Percentiles rank a stretch among this genome's conserved stretches.
Conservation (phyloP, 495 filamentous ascomycete genomes). For the Sphaerosporella brunnea region DNA sequence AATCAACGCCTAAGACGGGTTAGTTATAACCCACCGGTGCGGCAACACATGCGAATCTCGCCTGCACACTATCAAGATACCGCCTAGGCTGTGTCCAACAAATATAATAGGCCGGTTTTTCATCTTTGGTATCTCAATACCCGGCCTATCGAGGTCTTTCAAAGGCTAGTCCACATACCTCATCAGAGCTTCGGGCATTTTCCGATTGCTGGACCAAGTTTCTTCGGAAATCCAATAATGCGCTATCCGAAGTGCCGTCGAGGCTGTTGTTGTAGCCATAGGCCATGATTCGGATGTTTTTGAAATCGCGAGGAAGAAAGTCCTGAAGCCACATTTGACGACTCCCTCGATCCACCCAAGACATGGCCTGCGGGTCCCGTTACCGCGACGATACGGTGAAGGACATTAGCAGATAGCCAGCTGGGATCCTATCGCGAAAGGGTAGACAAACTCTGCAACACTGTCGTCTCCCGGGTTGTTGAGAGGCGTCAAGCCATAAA, state of each 20-base stretch:
- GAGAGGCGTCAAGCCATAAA: conserved; percentile 7
- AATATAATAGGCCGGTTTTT: conserved; percentile 25
- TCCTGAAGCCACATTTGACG: conserved; percentile 27
- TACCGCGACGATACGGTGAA: conserved; percentile 24
- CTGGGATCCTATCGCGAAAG: neutral
- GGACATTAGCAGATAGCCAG: neutral
- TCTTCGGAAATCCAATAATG: conserved; percentile 19
- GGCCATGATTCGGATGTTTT: conserved; percentile 20
- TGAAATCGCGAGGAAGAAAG: conserved; percentile 22
- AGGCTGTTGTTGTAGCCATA: conserved; percentile 27
- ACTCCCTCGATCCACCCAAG: conserved; percentile 22
- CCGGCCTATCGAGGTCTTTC: neutral
- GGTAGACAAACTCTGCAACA: conserved; percentile 6
- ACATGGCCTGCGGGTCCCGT: conserved; percentile 20
- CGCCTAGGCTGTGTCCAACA: conserved; percentile 27
- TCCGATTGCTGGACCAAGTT: conserved; percentile 20
- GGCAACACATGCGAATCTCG: conserved; percentile 1
- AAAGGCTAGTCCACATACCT: conserved; percentile 4
- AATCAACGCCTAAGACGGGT: neutral
- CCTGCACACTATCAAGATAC: conserved; percentile 26
- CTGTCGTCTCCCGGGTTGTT: conserved; percentile 1
- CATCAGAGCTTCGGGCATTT: conserved; percentile 13
- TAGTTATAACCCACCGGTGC: neutral
- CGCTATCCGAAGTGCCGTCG: neutral
- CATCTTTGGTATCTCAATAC: neutral